phyloP scores from a whole-genome alignment of 129 eudicot species.

The Helianthus tuberosus region DNA sequence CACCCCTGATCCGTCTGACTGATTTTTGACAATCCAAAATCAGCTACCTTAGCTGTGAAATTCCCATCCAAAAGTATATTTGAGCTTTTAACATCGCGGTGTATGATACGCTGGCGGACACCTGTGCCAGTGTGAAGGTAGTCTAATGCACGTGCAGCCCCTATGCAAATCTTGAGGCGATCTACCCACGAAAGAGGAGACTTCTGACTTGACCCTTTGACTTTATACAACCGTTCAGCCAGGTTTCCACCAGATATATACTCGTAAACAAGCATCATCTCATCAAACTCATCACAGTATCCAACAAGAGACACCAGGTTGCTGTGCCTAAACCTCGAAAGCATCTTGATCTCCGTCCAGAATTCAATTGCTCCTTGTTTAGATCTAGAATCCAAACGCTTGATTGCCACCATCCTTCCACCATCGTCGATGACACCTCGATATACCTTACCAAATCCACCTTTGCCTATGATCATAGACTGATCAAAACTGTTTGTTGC shows the following conservation, averaged over 20 bases:
- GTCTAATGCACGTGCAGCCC: too few species aligned
- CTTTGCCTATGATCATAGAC: slow-evolving; percentile 33
- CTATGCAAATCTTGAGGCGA: too few species aligned
- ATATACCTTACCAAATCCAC: slow-evolving; percentile 39
- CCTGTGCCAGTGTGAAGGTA: too few species aligned
- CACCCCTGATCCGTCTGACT: slow-evolving; percentile 23
- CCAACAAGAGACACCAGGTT: slow-evolving; percentile 42
- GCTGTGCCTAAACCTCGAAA: slow-evolving; percentile 38
- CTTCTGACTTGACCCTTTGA: neutral
- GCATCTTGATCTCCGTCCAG: slow-evolving; percentile 42
- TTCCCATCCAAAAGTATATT: too few species aligned
- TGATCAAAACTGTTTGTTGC: slow-evolving; percentile 35
- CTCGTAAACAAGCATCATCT: slow-evolving; percentile 46
- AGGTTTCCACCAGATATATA: slow-evolving; percentile 41
- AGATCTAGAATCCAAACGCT: slow-evolving; percentile 34
- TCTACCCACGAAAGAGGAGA: slow-evolving; percentile 7
- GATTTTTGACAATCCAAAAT: slow-evolving; percentile 53
- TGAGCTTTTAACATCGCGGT: neutral
- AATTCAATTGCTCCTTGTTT: slow-evolving; percentile 45
- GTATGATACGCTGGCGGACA: too few species aligned
- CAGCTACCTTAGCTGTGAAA: slow-evolving; percentile 49
- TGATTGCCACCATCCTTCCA: too few species aligned
- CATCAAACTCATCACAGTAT: slow-evolving; percentile 41
- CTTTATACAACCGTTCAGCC: slow-evolving; percentile 33
- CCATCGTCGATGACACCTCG: slow-evolving; percentile 28